Evolutionary conservation across 306 rosid species (phyloP).

Genomic region (Acacia acuminata): DNA sequence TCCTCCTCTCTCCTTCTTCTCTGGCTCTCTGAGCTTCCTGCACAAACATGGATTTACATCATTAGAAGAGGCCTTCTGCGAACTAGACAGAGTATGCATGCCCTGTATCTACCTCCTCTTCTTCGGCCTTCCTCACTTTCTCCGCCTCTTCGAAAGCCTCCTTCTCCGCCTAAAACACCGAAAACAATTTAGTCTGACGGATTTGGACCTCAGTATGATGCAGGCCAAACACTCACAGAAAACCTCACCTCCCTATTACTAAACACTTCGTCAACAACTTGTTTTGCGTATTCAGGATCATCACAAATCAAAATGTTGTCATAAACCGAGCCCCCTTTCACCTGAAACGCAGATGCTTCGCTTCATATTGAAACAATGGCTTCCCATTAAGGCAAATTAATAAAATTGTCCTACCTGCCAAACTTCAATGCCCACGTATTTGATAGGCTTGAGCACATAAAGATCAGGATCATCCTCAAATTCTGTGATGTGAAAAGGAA

Average conservation of each 20-base stretch:
- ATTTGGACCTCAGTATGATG: constrained; percentile 13
- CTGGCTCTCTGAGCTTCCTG: constrained; percentile 99
- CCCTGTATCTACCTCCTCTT: constrained; percentile 70
- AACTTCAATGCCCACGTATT: constrained; percentile 60
- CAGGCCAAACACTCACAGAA: constrained; percentile 19
- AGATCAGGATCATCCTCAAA: constrained; percentile 67
- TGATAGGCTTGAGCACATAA: constrained; percentile 62
- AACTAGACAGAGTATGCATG: constrained; percentile 1
- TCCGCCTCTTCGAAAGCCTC: constrained; percentile 92
- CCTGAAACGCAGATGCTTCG: constrained; percentile 44
- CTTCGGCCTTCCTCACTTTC: constrained; percentile 72
- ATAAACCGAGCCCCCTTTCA: constrained; percentile 59
- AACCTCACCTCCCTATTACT: constrained; percentile 53
- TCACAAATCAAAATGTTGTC: constrained; percentile 61
- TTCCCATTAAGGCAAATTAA: background rate
- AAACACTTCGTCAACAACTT: constrained; percentile 55
- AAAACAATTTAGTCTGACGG: constrained; percentile 21
- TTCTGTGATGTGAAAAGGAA: constrained; percentile 36
- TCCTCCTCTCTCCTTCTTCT: constrained; percentile 93
- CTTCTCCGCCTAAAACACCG: constrained; percentile 62
- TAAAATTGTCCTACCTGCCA: constrained; percentile 56
- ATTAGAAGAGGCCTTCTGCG: constrained; percentile 1
- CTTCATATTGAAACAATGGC: constrained; percentile 20
- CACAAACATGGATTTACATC: constrained; percentile 29
- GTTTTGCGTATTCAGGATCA: constrained; percentile 62